A percentile compares a stretch with the other conserved stretches of the same genome.
Conservation (phyloP, 352 stramenopile genomes). For the Nothophytophthora sp. region DNA sequence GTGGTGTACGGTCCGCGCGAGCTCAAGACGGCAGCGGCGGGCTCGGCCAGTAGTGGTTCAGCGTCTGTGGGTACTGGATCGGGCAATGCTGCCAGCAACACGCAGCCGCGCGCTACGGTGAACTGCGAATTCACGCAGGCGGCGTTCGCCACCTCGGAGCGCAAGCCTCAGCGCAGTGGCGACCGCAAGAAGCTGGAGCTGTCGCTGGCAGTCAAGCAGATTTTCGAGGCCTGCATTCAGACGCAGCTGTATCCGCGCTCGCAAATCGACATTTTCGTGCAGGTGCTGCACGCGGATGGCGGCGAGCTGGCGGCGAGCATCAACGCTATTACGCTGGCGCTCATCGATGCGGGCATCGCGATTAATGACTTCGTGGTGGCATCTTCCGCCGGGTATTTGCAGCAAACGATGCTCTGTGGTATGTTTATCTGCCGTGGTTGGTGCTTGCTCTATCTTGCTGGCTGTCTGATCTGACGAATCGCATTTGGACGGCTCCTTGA, state of each 20-base stretch:
- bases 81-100: conserved; percentile 65
- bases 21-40: conserved; percentile 45
- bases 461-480: conserved; percentile 1
- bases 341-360: conserved; percentile 92
- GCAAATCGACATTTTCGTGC: conserved; percentile 93
- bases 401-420: conserved; percentile 89
- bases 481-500: not conserved
- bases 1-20: conserved; percentile 89
- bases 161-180: conserved; percentile 73
- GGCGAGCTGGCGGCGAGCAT: conserved; percentile 87
- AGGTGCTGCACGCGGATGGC: conserved; percentile 91
- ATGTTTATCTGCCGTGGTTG: conserved; percentile 9
- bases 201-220: conserved; percentile 90
- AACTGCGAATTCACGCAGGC: conserved; percentile 90
- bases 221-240: conserved; percentile 91
- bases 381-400: conserved; percentile 88
- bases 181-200: conserved; percentile 90
- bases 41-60: conserved; percentile 33
- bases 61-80: conserved; percentile 53
- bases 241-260: conserved; percentile 90
- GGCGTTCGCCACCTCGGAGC: conserved; percentile 87
- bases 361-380: conserved; percentile 92
- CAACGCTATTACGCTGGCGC: conserved; percentile 90
- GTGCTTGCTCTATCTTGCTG: not conserved
- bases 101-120: conserved; percentile 66